Evolutionary conservation across 1,284 basidiomycete genomes (phyloP), one percentile per base, ranked within the genome.

Genomic region (Erythrobasidium hasegawianum): DNA sequence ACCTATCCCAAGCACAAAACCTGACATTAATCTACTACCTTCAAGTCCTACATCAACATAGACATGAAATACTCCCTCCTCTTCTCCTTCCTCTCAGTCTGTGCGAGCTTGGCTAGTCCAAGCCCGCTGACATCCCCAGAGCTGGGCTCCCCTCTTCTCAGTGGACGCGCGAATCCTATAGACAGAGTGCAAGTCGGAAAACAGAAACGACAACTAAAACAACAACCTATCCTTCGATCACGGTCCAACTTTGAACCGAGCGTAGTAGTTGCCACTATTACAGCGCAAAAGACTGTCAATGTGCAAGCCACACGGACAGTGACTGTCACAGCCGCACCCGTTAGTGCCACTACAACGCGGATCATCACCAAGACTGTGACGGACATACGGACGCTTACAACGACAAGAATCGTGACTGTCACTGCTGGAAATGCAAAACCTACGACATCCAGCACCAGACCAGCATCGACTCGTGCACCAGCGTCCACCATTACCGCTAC

Each of bases 351-450:
- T 1, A 26, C 18, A 18, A 65, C 62, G 13, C 57, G 41, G 14
- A 57, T 55, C 11, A 33, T 55, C 16, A 65, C 62, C 8, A 57
- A 52, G 38, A 58, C 56, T 14, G 62, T 58, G 26, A 58, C 56
- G 14, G 55, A 33, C 22, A 40, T 39, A n/a, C 33, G 43, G 16
- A 27, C 40, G 27, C 13, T 24, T 22, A 38, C 61, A 7, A 57
- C 53, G 10, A n/a, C 53, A 47, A 22, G 24, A 27, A 38, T 27
- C 11, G 43, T 26, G 10, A 50, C 53, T 11, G 39, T 16, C 13
- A 40, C 33, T n/a, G 26, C 33, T 33, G 13, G 13, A n/a, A 56
- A 5, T 5, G 5, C 54, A 3, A 56, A 33, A 11, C 24, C 55
- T 41, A 57, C 62, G 0, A 47, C 40, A 27, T 22, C 55, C 16